Evolutionary conservation across 2,329 filamentous ascomycete genomes (phyloP), one percentile per base, ranked within the genome.

Genomic region (Coleophoma cylindrospora): DNA sequence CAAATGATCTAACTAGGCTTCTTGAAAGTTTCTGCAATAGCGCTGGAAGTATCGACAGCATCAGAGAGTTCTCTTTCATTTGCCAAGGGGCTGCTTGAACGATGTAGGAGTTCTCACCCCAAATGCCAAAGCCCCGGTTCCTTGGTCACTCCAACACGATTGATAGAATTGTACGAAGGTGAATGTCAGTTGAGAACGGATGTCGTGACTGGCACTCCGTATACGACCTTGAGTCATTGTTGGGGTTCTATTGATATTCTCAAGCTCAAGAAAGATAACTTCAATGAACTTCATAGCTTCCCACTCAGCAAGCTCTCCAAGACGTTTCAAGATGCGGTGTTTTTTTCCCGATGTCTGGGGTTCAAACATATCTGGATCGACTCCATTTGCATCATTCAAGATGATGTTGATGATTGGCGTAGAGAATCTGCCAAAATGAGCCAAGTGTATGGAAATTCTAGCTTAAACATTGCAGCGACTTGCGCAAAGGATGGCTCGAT

Each of bases 321-420:
- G 34, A 37, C 34, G 34, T 37, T 37, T 37, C 34, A 37, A 37
- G n/a, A 37, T 37, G 34, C 34, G n/a, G 12, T 37, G 12, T 37
- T 12, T 37, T 3, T 37, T 12, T n/a, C n/a, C n/a, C 12, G 34
- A 12, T n/a, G 2, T n/a, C 21, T 48, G 6, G 46, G 37, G 2
- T 32, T 22, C 32, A n/a, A 41, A 10, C 43, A 43, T 19, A n/a
- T 48, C 11, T 48, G 46, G 37, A 48, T 48, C 13, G 36, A 48
- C 33, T 17, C 36, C 15, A 21, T 48, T 22, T 48, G 46, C 22
- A 48, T 48, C 12, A 33, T 48, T 13, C 46, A 43, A 48, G 46
- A 48, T 34, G n/a, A 41, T n/a, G 22, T 36, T 12, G 36, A 41
- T 33, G 46, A 43, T 21, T 48, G 46, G 46, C 36, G 21, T 22